A percentile compares a stretch with the other conserved stretches of the same genome.
phyloP scores from a whole-genome alignment of 495 filamentous ascomycete species.

The Trichoderma virens region DNA sequence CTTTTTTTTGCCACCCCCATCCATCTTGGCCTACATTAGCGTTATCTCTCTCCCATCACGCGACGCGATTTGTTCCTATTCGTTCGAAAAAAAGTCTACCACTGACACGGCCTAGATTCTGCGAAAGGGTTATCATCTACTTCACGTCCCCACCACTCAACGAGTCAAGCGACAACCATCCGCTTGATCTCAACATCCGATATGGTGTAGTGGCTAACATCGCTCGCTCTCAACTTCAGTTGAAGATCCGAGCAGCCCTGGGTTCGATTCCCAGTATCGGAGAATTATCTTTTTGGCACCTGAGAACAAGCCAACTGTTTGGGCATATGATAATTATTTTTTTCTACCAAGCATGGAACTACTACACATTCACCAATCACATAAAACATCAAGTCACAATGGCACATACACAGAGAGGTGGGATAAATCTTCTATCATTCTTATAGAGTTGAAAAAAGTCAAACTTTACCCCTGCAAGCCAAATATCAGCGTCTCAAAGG shows the following conservation, averaged over 20 bases:
- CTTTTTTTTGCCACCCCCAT: no score
- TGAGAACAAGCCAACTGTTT: no score
- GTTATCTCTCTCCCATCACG: no score
- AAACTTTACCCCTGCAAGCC: not conserved
- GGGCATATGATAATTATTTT: no score
- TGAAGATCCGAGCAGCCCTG: conserved; percentile 1
- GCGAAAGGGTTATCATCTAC: not conserved
- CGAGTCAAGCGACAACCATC: conserved; percentile 5
- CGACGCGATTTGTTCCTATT: no score
- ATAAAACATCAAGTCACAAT: not conserved
- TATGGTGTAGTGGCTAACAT: conserved; percentile 7
- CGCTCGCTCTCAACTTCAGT: conserved; percentile 9
- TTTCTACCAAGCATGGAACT: no score
- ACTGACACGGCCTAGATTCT: no score
- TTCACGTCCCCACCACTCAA: not conserved
- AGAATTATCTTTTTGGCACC: not conserved
- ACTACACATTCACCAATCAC: not conserved
- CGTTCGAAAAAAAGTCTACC: no score
- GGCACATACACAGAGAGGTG: not conserved
- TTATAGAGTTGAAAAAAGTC: not conserved
- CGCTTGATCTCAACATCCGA: not conserved
- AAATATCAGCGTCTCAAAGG: not conserved
- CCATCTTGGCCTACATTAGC: no score
- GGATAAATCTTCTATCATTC: conserved; percentile 1
- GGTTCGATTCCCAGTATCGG: conserved; percentile 4